These are phyloP conservation scores for Leptographium wingfieldii DNA, from an alignment of 2,329 filamentous ascomycete species.

Conservation along the genomic window DNA sequence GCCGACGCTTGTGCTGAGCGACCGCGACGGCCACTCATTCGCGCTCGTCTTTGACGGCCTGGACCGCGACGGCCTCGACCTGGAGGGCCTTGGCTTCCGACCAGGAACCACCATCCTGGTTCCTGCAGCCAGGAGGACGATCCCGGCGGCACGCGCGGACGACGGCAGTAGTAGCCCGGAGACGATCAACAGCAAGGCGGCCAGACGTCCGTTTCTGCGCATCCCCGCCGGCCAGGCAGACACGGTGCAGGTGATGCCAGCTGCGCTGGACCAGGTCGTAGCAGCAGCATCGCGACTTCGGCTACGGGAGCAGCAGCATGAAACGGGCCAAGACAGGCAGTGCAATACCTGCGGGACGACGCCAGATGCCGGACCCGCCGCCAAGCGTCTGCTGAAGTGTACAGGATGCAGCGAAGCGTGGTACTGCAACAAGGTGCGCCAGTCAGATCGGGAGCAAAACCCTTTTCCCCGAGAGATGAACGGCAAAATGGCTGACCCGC, in stretches of 20 bases:
- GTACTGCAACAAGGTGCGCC: constrained; percentile 32
- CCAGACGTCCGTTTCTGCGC: constrained; percentile 26
- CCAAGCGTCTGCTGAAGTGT: constrained; percentile 23
- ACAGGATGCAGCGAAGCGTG: constrained; percentile 29
- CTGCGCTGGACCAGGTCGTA: constrained; percentile 18
- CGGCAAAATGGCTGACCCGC: neutral
- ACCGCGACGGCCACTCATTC: constrained; percentile 26
- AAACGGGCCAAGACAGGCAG: neutral
- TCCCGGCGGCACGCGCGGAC: constrained; percentile 11
- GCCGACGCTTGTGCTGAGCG: constrained; percentile 32
- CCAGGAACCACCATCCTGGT: constrained; percentile 28
- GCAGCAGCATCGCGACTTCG: constrained; percentile 15
- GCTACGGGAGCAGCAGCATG: neutral
- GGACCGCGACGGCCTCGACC: constrained; percentile 21
- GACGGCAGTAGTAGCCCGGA: constrained; percentile 13
- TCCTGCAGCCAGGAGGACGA: constrained; percentile 21
- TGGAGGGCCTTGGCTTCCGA: constrained; percentile 19
- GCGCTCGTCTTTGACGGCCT: constrained; percentile 33
- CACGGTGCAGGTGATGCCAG: constrained; percentile 23
- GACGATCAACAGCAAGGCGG: constrained; percentile 15
- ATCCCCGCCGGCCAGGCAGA: constrained; percentile 20
- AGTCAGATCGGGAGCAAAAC: constrained; percentile 10
- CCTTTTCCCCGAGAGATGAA: neutral
- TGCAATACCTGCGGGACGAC: neutral
- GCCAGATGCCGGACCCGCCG: neutral